phyloP scores from a whole-genome alignment of 371 early-diverging fungal species.

The Lichtheimia hyalospora region DNA sequence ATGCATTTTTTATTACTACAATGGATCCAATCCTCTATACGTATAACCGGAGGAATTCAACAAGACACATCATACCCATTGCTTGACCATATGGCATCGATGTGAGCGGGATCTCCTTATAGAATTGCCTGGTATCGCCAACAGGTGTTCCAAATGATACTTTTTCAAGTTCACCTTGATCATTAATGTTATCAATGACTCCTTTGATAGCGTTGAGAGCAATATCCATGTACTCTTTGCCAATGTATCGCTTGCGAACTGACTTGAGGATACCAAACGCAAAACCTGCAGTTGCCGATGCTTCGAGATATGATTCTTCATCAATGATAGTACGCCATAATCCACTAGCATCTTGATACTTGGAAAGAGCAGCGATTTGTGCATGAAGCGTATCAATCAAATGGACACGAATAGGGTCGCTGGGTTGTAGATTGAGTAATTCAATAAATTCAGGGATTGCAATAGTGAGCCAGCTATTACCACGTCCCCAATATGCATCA shows the following conservation, averaged over 20 bases:
- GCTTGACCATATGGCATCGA: conserved; percentile 31
- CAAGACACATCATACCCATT: conserved; percentile 30
- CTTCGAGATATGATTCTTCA: conserved; percentile 20
- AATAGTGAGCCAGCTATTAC: conserved; percentile 30
- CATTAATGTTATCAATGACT: conserved; percentile 20
- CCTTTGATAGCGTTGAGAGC: conserved; percentile 13
- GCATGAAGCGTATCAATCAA: conserved; percentile 17
- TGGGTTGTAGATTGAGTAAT: conserved; percentile 12
- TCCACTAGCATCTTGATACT: conserved; percentile 20
- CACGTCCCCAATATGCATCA: conserved; percentile 24
- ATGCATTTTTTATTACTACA: too few species aligned
- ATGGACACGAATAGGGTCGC: conserved; percentile 20
- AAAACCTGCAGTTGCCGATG: conserved; percentile 26
- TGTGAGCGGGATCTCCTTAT: conserved; percentile 25
- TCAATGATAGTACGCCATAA: conserved; percentile 26
- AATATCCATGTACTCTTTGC: not conserved
- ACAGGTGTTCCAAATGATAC: conserved; percentile 27
- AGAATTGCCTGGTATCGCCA: conserved; percentile 19
- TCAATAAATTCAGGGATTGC: conserved; percentile 28
- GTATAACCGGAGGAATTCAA: conserved; percentile 16
- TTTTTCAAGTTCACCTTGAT: conserved; percentile 19
- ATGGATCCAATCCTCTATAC: not conserved
- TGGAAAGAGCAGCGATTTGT: conserved; percentile 13
- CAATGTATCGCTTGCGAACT: conserved; percentile 18
- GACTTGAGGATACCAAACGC: conserved; percentile 27